Conservation (phyloP, 805 yeast genomes). For the Nakazawaea peltata region DNA sequence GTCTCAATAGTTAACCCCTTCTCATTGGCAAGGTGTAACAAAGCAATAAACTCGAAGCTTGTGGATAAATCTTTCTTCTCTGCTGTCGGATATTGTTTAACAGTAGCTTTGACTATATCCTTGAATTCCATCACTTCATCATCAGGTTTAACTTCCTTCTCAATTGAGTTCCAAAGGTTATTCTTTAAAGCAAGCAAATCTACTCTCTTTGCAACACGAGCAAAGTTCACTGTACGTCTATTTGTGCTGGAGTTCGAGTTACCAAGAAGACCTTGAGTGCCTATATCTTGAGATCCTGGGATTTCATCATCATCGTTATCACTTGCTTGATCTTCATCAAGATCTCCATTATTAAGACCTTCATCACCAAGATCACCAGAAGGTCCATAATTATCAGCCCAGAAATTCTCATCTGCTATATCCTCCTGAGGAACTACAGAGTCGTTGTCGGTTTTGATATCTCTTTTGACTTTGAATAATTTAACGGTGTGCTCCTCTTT, state of each 20-base stretch:
- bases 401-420: constrained; percentile 56
- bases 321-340: constrained; percentile 29
- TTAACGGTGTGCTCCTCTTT: constrained; percentile 41
- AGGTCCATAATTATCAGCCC: constrained; percentile 58
- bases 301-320: constrained; percentile 12
- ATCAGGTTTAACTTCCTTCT: constrained; percentile 6
- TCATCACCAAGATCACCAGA: constrained; percentile 17
- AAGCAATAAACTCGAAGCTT: constrained; percentile 76
- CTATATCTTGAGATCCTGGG: constrained; percentile 11
- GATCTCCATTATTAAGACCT: constrained; percentile 19
- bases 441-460: neutral
- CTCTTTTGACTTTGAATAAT: constrained; percentile 13
- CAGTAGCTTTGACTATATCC: constrained; percentile 18
- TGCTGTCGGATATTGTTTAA: constrained; percentile 43
- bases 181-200: constrained; percentile 68
- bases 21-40: constrained; percentile 82
- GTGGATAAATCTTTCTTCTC: constrained; percentile 67
- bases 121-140: constrained; percentile 11
- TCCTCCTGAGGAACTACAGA: constrained; percentile 16
- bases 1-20: constrained; percentile 57
- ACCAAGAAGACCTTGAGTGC: constrained; percentile 17
- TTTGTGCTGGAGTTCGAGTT: constrained; percentile 16
- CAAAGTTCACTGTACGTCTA: constrained; percentile 42
- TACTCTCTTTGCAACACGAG: constrained; percentile 71
- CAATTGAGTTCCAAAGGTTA: constrained; percentile 60